Evolutionary conservation across 192 early-diverging fungal genomes (phyloP).

Genomic region (Backusella liffmaniae): DNA sequence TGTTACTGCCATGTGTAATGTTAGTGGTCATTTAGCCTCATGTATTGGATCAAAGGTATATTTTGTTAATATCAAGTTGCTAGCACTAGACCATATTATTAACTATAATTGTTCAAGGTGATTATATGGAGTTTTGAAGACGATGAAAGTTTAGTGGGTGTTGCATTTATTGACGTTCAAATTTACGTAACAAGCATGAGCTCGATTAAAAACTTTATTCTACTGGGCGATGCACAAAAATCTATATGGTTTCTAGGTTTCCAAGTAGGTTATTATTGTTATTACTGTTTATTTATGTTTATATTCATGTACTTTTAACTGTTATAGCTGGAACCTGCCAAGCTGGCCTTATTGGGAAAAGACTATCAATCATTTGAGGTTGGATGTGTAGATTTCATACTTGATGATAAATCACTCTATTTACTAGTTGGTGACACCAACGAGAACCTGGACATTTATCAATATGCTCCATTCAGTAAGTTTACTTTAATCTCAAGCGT

Average conservation of each 20-base stretch:
- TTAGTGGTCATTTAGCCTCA: constrained; percentile 85
- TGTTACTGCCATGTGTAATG: constrained; percentile 79
- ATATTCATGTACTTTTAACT: background rate
- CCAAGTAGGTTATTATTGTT: constrained; percentile 56
- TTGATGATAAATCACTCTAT: constrained; percentile 68
- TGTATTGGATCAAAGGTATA: constrained; percentile 84
- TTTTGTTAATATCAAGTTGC: background rate
- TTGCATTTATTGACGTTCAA: constrained; percentile 94
- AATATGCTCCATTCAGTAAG: constrained; percentile 87
- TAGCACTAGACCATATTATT: background rate
- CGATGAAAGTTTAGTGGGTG: constrained; percentile 74
- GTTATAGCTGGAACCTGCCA: constrained; percentile 80
- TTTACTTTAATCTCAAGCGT: background rate
- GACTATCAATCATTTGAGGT: constrained; percentile 83
- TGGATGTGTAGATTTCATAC: constrained; percentile 70
- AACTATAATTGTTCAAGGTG: constrained; percentile 42
- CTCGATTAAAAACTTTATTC: constrained; percentile 85
- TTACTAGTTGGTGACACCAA: constrained; percentile 85
- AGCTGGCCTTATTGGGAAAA: constrained; percentile 83
- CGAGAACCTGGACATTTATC: constrained; percentile 78
- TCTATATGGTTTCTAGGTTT: constrained; percentile 90
- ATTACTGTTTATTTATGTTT: background rate
- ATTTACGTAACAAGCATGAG: constrained; percentile 82
- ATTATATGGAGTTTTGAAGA: constrained; percentile 86
- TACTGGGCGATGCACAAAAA: constrained; percentile 85